phyloP scores from a whole-genome alignment of 1,284 basidiomycete genomes.

The Athelia psychrophila region DNA sequence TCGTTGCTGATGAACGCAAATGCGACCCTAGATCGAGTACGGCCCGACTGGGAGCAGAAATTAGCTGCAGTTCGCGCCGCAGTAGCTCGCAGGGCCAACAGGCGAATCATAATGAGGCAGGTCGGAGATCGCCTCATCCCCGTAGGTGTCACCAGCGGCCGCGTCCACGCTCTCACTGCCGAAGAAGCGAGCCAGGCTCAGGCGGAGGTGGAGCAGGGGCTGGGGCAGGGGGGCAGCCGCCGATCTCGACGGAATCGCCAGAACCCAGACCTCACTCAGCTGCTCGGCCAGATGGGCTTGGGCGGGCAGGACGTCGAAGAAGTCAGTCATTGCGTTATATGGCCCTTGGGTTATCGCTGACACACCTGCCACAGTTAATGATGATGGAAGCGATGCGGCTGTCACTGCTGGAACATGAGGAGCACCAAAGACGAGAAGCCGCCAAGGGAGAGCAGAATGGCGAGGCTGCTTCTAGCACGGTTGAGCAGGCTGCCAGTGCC shows the following conservation, averaged over 20 bases:
- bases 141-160: constrained; percentile 87
- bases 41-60: constrained; percentile 94
- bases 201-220: constrained; percentile 26
- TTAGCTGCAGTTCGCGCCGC: constrained; percentile 86
- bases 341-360: background rate
- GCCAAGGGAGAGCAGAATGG: constrained; percentile 50
- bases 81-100: constrained; percentile 86
- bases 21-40: constrained; percentile 72
- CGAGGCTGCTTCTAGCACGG: constrained; percentile 21
- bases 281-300: constrained; percentile 65
- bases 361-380: constrained; percentile 70
- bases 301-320: constrained; percentile 86
- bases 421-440: constrained; percentile 67
- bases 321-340: constrained; percentile 42
- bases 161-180: constrained; percentile 62
- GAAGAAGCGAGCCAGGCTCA: constrained; percentile 49
- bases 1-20: constrained; percentile 7
- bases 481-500: constrained; percentile 12
- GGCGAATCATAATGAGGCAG: constrained; percentile 97
- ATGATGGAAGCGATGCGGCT: constrained; percentile 99
- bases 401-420: constrained; percentile 89
- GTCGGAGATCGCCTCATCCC: constrained; percentile 97
- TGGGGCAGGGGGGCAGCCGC: constrained; percentile 38
- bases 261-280: constrained; percentile 48
- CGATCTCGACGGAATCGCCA: constrained; percentile 59